Conservation (phyloP, 2,329 filamentous ascomycete genomes). For the Bimuria novae-zelandiae region DNA sequence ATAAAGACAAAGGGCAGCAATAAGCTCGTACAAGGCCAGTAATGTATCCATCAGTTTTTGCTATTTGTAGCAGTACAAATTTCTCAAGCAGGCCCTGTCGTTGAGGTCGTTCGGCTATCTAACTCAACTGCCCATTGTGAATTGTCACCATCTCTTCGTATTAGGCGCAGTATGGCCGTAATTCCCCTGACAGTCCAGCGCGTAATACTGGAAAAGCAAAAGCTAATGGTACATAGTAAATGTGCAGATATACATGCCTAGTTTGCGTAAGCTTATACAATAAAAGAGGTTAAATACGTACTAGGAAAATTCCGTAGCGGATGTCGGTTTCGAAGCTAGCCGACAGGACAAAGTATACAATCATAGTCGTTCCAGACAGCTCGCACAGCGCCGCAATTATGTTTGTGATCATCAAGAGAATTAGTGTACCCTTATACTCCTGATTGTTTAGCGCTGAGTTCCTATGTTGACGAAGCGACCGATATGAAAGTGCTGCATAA, state of each 20-base stretch:
- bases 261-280: constrained; percentile 12
- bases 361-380: constrained; percentile 9
- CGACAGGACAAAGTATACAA: constrained; percentile 11
- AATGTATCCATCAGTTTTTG: background rate
- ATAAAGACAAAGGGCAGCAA: background rate
- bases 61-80: background rate
- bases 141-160: constrained; percentile 11
- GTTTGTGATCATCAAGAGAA: constrained; percentile 15
- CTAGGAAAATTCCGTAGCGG: constrained; percentile 11
- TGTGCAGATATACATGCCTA: constrained; percentile 12
- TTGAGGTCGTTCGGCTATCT: constrained; percentile 5
- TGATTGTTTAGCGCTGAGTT: constrained; percentile 12
- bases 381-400: constrained; percentile 8
- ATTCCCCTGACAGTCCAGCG: constrained; percentile 7
- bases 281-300: constrained; percentile 12
- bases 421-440: constrained; percentile 9
- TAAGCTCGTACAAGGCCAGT: constrained; percentile 1
- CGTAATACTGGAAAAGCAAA: constrained; percentile 13
- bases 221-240: constrained; percentile 12
- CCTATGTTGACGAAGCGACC: constrained; percentile 7
- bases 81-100: background rate
- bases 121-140: background rate
- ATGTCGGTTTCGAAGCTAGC: constrained; percentile 7
- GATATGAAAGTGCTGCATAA: constrained; percentile 12
- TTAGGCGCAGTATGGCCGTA: constrained; percentile 9